Base-by-base conservation (phyloP, 768 basidiomycete genomes). In the Gloeopeniophorella convolvens region DNA sequence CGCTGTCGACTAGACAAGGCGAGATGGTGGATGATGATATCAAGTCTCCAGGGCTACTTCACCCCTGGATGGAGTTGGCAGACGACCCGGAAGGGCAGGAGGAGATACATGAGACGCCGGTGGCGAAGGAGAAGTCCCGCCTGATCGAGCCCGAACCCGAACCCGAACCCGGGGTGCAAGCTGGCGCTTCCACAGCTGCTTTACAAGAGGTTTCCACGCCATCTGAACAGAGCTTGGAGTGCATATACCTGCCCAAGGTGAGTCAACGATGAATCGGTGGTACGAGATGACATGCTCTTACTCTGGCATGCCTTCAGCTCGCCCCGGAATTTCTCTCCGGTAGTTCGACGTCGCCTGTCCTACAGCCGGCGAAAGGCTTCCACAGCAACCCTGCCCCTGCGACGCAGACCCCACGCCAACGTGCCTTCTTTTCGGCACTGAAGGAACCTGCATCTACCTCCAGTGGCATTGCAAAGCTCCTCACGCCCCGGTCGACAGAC, bases 211-310 rank as follows among this genome's bases (percentile, higher is more conserved):
- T 36, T 31, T 31, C 50, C 20, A 35, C 35, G 16, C 20, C 45
- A 6, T 53, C 51, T 21, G 45, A 56, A 26, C 46, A 46, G 23
- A 56, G 55, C 36, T 20, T 56, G 32, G 16, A 20, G 5, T 57
- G 53, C 33, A 57, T 57, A 49, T 57, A 55, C 35, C 47, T 49
- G 4, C 56, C 53, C 1, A 44, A 55, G 42, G 56, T 49, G 27
- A 24, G 33, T 16, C 20, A n/a, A n/a, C n/a, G n/a, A n/a, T n/a
- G n/a, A n/a, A n/a, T n/a, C n/a, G n/a, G n/a, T n/a, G n/a, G n/a
- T n/a, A n/a, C n/a, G n/a, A n/a, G n/a, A n/a, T n/a, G n/a, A n/a
- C n/a, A n/a, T 28, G 3, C 15, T 9, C 28, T 32, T 13, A 24
- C 39, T 15, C 9, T 21, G 1, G 15, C 24, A 27, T 26, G 23